Evolutionary conservation across 306 rosid genomes (phyloP), one percentile per base, ranked within the genome.

Genomic region (Quillaja saponaria): DNA sequence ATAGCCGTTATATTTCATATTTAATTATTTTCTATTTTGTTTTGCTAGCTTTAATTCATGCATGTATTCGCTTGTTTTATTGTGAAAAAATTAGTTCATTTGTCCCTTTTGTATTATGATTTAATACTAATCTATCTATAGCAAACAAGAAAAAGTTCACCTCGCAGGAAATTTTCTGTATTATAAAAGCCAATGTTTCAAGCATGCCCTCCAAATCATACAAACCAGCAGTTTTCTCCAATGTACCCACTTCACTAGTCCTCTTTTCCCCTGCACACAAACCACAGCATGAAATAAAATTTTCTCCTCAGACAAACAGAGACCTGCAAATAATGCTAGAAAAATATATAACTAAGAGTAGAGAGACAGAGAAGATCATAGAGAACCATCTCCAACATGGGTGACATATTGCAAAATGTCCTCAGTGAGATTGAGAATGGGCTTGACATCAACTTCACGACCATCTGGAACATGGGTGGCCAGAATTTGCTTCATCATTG

Each of bases 81-180:
- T n/a, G n/a, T n/a, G n/a, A n/a, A n/a, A n/a, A n/a, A n/a, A n/a
- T n/a, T n/a, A n/a, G n/a, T n/a, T n/a, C n/a, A n/a, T n/a, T n/a
- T n/a, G n/a, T n/a, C n/a, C n/a, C n/a, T n/a, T n/a, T n/a, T n/a
- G n/a, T n/a, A n/a, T n/a, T n/a, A n/a, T n/a, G n/a, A n/a, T n/a
- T n/a, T n/a, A n/a, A n/a, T n/a, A n/a, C n/a, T n/a, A n/a, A n/a
- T n/a, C n/a, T n/a, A n/a, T n/a, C n/a, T n/a, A n/a, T n/a, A n/a
- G n/a, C n/a, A n/a, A n/a, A n/a, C n/a, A n/a, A n/a, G 13, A 7
- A 2, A 39, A 2, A 57, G 16, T 19, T 31, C 60, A 87, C 95
- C 88, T 87, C 86, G 84, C 77, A 58, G 13, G 85, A 68, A 51
- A 87, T 63, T 64, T 71, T 71, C 75, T 74, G 79, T 12, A 78